These are phyloP conservation scores for Eucalyptus victrix DNA, from an alignment of 345 rosid genomes.

Conservation along the genomic window DNA sequence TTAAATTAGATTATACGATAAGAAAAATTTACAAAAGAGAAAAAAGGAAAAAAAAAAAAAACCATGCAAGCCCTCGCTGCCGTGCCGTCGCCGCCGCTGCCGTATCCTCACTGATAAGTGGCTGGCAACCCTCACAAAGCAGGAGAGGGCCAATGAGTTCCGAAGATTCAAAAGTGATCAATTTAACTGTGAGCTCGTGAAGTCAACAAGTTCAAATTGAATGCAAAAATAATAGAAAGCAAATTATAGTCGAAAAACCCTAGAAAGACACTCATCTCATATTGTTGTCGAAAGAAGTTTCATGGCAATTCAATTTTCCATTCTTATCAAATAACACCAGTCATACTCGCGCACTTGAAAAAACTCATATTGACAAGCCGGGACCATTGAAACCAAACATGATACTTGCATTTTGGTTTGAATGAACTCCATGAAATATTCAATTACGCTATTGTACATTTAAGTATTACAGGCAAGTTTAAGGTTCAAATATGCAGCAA, in stretches of 20 bases:
- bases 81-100: accelerated
- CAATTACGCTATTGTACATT: not conserved
- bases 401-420: not conserved
- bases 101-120: not conserved
- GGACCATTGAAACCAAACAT: not conserved
- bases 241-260: not conserved
- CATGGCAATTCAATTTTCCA: not conserved
- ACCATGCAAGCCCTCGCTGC: not conserved
- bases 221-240: not conserved
- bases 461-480: not conserved
- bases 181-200: not conserved
- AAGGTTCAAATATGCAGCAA: not conserved
- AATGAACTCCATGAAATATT: not conserved
- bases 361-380: not conserved
- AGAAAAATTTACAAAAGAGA: not conserved
- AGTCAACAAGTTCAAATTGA: not conserved
- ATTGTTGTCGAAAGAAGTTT: not conserved
- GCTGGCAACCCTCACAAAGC: accelerated
- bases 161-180: not conserved
- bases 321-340: not conserved
- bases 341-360: not conserved
- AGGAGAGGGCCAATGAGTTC: not conserved
- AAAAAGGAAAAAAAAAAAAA: not conserved
- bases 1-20: not conserved
- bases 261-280: not conserved